Evolutionary conservation across 1,284 basidiomycete genomes (phyloP).

Genomic region (Ganoderma multipileum): DNA sequence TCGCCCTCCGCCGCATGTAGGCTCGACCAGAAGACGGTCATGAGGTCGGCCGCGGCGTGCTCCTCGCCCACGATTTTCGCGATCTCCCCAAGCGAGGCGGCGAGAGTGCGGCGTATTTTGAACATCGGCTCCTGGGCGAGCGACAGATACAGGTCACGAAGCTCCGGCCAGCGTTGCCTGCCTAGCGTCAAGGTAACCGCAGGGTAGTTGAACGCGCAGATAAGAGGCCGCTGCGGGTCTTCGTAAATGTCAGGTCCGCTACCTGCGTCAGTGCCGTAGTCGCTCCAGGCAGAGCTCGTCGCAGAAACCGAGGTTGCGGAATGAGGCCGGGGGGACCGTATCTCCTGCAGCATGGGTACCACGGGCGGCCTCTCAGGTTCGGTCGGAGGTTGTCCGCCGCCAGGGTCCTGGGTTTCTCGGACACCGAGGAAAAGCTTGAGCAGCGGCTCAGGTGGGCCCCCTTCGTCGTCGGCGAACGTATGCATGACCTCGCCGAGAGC

Average conservation of each 20-base stretch:
- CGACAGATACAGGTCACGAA: slow-evolving; percentile 74
- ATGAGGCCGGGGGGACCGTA: slow-evolving; percentile 9
- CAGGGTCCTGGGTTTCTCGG: slow-evolving; percentile 33
- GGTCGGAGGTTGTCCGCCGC: slow-evolving; percentile 9
- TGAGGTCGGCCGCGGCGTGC: slow-evolving; percentile 73
- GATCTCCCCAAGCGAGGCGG: slow-evolving; percentile 90
- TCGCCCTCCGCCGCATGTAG: slow-evolving; percentile 69
- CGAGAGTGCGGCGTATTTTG: slow-evolving; percentile 80
- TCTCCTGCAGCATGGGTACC: slow-evolving; percentile 2
- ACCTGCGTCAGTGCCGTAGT: slow-evolving; percentile 32
- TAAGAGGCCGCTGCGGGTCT: slow-evolving; percentile 79
- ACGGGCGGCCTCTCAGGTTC: background rate
- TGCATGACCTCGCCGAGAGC: slow-evolving; percentile 92
- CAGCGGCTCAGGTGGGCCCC: slow-evolving; percentile 82
- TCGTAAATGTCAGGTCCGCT: slow-evolving; percentile 39
- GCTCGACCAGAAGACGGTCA: slow-evolving; percentile 76
- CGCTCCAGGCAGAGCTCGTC: slow-evolving; percentile 34
- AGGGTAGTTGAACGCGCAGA: slow-evolving; percentile 95
- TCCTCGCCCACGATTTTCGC: slow-evolving; percentile 85
- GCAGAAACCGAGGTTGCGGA: slow-evolving; percentile 24
- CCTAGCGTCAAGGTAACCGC: slow-evolving; percentile 91
- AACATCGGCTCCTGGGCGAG: slow-evolving; percentile 65
- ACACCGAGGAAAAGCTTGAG: slow-evolving; percentile 65
- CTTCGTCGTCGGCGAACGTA: slow-evolving; percentile 75
- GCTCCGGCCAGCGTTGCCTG: slow-evolving; percentile 74